Percentiles rank a stretch among this genome's conserved stretches.
Evolutionary conservation across 805 yeast species (phyloP).

Genomic region (Yarrowia yakushimensis): DNA sequence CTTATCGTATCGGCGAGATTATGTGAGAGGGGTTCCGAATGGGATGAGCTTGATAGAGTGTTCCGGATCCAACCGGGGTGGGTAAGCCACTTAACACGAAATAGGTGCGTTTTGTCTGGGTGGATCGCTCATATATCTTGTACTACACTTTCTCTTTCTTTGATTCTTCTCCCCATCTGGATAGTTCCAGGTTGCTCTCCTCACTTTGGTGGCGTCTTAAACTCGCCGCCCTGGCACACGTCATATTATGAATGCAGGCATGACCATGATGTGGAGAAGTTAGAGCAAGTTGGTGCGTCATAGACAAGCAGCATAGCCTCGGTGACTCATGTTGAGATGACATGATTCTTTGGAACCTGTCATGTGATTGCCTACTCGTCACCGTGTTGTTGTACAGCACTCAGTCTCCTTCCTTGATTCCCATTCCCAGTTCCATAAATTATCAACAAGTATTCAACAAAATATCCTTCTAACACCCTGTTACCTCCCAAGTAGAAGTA

Average conservation of each 20-base stretch:
- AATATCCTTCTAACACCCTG: no score
- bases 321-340: neutral
- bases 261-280: neutral
- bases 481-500: no score
- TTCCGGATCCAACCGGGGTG: neutral
- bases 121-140: no score
- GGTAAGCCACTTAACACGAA: neutral
- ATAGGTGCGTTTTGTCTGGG: neutral
- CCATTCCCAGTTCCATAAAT: no score
- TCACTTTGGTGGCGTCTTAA: neutral
- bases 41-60: neutral
- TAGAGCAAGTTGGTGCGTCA: neutral
- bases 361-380: neutral
- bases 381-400: no score
- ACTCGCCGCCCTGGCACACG: neutral
- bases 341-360: no score
- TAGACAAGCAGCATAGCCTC: neutral
- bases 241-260: neutral
- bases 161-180: no score
- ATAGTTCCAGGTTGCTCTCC: neutral
- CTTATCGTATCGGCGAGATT: constrained; percentile 15
- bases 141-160: no score
- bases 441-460: no score
- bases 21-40: neutral
- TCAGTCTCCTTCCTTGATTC: no score